Conservation (phyloP, 495 filamentous ascomycete genomes). For the Podospora didyma region DNA sequence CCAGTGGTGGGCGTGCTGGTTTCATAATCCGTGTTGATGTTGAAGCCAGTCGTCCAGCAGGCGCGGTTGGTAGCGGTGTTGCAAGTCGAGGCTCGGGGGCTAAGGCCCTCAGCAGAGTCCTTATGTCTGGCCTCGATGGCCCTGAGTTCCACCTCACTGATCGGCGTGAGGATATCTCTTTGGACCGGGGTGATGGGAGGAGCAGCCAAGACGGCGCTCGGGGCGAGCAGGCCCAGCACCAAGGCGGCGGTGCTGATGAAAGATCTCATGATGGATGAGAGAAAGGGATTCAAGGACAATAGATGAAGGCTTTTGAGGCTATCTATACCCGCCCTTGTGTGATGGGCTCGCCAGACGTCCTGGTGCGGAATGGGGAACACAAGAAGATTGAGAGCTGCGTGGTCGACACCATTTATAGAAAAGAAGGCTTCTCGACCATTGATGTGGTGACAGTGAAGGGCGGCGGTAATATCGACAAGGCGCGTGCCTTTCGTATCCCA, state of each 20-base stretch:
- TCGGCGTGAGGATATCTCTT: slow-evolving; percentile 6
- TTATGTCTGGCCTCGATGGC: slow-evolving; percentile 7
- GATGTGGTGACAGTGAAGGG: background rate
- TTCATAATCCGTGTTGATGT: slow-evolving; percentile 32
- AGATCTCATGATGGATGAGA: slow-evolving; percentile 19
- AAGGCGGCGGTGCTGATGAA: slow-evolving; percentile 20
- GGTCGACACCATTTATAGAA: slow-evolving; percentile 1
- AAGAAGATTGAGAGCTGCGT: background rate
- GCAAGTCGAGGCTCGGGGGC: slow-evolving; percentile 6
- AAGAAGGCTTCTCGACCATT: background rate
- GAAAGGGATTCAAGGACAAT: background rate
- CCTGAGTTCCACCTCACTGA: background rate
- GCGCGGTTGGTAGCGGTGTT: slow-evolving; percentile 28
- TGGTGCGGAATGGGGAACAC: background rate
- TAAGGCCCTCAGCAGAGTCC: no score
- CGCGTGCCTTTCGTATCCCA: no score
- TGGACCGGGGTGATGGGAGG: slow-evolving; percentile 12
- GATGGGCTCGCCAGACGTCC: background rate
- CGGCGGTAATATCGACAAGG: background rate
- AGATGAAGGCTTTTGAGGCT: slow-evolving; percentile 4
- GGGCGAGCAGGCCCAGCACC: slow-evolving; percentile 19
- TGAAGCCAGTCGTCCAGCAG: slow-evolving; percentile 29
- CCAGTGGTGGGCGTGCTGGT: slow-evolving; percentile 21
- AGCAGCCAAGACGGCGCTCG: slow-evolving; percentile 10
- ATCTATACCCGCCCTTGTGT: background rate